Evolutionary conservation across 805 yeast species (phyloP), one percentile per base, ranked within the genome.

Genomic region (Kazachstania psychrophila): DNA sequence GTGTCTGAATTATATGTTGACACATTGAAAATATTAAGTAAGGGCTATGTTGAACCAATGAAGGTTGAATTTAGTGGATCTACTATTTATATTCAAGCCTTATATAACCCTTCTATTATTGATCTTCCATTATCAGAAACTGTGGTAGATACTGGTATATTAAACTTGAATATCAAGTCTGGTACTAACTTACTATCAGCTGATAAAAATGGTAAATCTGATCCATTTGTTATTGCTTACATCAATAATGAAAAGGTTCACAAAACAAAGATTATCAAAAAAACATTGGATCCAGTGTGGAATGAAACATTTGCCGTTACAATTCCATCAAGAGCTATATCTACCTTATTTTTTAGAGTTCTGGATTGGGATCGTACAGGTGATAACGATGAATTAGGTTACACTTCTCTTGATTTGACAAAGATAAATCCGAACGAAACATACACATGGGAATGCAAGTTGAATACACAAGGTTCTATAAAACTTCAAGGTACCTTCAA

Each of bases 331-430:
- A 73, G 85, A 56, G 62, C 76, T 2, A 70, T 81, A 52, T 63
- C 72, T 18, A 48, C 61, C 13, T 54, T 80, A 20, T 43, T 57
- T 23, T 46, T 78, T 17, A 70, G 69, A 31, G 74, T 78, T 13
- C 72, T 61, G 49, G 92, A 83, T 57, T 83, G 89, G 89, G 92
- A 83, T 59, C 68, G 79, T 53, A 72, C 87, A 17, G 88, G 84
- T 44, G 72, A 69, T 35, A 75, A 78, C 57, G 82, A 75, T 44
- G 53, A 68, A 17, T 56, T 83, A 34, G 88, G 88, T 29, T 48
- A 58, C 23, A 71, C 69, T 6, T 45, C 43, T 1, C 43, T 82
- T 24, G 79, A 79, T 46, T 55, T 78, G 13, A 58, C 72, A 1
- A 42, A 65, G 2, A 46, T 82, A 28, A 64, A 63, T n/a, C 71